phyloP scores from a whole-genome alignment of 2,329 filamentous ascomycete genomes.

The Colletotrichum navitas region DNA sequence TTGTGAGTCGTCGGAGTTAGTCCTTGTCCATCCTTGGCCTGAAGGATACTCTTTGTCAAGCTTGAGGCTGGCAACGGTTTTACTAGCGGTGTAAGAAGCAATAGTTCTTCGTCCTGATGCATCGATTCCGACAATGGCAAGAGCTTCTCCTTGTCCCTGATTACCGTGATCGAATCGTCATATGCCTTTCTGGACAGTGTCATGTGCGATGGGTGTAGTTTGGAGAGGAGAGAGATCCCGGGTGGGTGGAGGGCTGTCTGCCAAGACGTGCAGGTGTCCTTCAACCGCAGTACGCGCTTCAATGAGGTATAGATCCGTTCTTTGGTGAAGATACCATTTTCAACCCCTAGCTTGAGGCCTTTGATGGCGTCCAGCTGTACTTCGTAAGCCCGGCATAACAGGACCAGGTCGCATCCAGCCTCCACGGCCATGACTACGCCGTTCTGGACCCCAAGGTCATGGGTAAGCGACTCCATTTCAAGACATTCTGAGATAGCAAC shows the following conservation, averaged over 20 bases:
- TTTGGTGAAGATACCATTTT: conserved; percentile 89
- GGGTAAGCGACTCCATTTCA: conserved; percentile 95
- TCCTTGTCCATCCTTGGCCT: conserved; percentile 60
- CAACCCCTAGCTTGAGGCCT: conserved; percentile 87
- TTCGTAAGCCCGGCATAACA: conserved; percentile 88
- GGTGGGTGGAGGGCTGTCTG: conserved; percentile 89
- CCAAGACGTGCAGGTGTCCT: conserved; percentile 90
- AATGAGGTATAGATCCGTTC: conserved; percentile 85
- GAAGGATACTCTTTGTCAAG: conserved; percentile 77
- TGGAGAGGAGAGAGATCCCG: conserved; percentile 80
- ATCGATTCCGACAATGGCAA: conserved; percentile 86
- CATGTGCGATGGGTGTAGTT: conserved; percentile 85
- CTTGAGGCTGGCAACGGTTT: conserved; percentile 93
- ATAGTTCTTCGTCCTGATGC: conserved; percentile 87
- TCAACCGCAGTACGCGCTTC: conserved; percentile 82
- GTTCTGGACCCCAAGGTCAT: conserved; percentile 96
- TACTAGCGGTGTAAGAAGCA: conserved; percentile 88
- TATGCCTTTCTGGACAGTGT: conserved; percentile 87
- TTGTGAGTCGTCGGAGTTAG: conserved; percentile 61
- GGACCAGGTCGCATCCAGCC: conserved; percentile 91
- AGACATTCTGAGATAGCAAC: conserved; percentile 96
- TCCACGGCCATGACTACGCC: conserved; percentile 98
- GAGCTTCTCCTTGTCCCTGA: conserved; percentile 87
- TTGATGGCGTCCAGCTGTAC: conserved; percentile 93
- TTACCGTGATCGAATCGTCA: conserved; percentile 91